Evolutionary conservation across 2,329 filamentous ascomycete species (phyloP), one percentile per base, ranked within the genome.

Genomic region (Diaporthe sp.): DNA sequence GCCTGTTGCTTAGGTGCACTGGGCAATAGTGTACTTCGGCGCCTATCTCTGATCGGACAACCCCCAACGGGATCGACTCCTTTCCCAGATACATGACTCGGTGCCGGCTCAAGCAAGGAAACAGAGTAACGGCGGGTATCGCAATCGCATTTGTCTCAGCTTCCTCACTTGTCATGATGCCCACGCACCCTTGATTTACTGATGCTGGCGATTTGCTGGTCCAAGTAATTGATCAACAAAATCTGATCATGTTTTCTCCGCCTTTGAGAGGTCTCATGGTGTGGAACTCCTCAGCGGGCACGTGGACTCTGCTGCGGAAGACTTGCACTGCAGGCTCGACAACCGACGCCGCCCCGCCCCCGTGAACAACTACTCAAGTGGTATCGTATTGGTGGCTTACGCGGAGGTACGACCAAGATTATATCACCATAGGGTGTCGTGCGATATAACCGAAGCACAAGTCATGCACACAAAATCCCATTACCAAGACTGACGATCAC

Each of bases 51-150:
- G 60, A 20, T 57, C 42, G 42, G 42, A 49, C 20, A n/a, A 34
- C 47, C 37, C 70, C 51, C 39, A 37, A 37, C 31, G 42, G 34
- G 42, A 57, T 71, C 53, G 71, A 65, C 71, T 73, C 58, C 58
- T 57, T 55, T 71, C 44, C 44, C 22, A 44, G 49, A 42, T 61
- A 47, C 15, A 74, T 71, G 73, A 74, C 65, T 74, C 63, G 65
- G 37, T 39, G n/a, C 22, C 37, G 20, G 60, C 42, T 51, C 51
- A 60, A 47, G 44, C 17, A 51, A 39, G 60, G 51, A 42, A 57
- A 47, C 20, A 53, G 12, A 49, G 58, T 37, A 47, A 61, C 51
- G 34, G 15, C 28, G 53, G 61, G 47, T 53, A n/a, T 73, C 39
- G 47, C 71, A 58, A 58, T 65, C 57, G 51, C 44, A 37, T 58